These are phyloP conservation scores for Claviceps maximensis DNA, from an alignment of 2,329 filamentous ascomycete genomes.

Conservation along the genomic window DNA sequence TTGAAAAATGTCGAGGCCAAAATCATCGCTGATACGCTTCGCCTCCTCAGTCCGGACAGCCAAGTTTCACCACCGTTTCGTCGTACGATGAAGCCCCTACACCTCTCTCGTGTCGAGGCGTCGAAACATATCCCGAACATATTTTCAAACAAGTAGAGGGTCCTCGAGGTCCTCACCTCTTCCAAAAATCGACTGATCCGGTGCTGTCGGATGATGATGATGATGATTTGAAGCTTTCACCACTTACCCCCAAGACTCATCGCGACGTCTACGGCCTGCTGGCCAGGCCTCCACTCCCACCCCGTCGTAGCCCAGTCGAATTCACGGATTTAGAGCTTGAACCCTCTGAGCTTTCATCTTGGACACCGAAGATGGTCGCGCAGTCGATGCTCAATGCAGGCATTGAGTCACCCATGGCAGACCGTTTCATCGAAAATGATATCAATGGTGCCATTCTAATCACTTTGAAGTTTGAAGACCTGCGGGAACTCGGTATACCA, in stretches of 20 bases:
- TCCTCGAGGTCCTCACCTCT: conserved; percentile 75
- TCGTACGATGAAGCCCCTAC: conserved; percentile 76
- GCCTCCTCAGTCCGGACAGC: conserved; percentile 45
- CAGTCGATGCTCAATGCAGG: conserved; percentile 78
- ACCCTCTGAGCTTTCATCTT: conserved; percentile 44
- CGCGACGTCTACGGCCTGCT: conserved; percentile 19
- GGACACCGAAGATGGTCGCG: conserved; percentile 65
- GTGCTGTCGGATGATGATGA: conserved; percentile 30
- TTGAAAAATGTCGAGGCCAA: not conserved
- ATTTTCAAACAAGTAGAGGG: conserved; percentile 59
- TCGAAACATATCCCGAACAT: conserved; percentile 46
- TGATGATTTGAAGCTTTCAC: conserved; percentile 54
- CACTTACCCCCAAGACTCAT: conserved; percentile 53
- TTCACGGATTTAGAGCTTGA: conserved; percentile 46
- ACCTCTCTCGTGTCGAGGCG: conserved; percentile 52
- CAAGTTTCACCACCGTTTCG: conserved; percentile 75
- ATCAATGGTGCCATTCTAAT: conserved; percentile 80
- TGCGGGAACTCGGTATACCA: conserved; percentile 66
- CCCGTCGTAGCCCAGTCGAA: conserved; percentile 39
- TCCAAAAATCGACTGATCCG: conserved; percentile 52
- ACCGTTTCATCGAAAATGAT: conserved; percentile 83
- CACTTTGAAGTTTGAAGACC: conserved; percentile 81
- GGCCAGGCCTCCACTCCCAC: conserved; percentile 12
- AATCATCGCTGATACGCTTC: conserved; percentile 6
- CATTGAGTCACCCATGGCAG: conserved; percentile 62